Evolutionary conservation across 305 asterid genomes (phyloP).

Genomic region (Rubia peregrina): DNA sequence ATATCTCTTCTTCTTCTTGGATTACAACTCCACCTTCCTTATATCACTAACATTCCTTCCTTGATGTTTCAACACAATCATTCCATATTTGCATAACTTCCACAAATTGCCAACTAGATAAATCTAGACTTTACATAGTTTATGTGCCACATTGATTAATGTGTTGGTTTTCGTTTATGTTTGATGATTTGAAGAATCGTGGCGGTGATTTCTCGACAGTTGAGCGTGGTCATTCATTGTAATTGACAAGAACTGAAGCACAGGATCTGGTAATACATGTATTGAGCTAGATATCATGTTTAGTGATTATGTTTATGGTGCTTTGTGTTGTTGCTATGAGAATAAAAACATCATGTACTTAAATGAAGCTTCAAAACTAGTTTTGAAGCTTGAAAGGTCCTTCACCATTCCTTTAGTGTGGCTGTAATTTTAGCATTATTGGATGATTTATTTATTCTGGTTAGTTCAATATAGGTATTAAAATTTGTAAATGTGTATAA

Average conservation of each 20-base stretch:
- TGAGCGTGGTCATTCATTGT: background rate
- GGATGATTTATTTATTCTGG: background rate
- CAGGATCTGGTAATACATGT: background rate
- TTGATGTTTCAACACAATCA: too few relatives aligned
- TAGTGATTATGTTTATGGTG: background rate
- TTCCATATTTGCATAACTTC: too few relatives aligned
- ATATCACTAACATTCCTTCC: too few relatives aligned
- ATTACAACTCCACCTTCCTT: too few relatives aligned
- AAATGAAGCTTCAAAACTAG: background rate
- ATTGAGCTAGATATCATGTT: background rate
- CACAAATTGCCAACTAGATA: too few relatives aligned
- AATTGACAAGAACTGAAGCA: background rate
- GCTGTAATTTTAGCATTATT: background rate
- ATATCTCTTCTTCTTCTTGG: too few relatives aligned
- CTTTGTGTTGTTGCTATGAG: background rate
- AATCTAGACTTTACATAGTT: too few relatives aligned
- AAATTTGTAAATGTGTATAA: background rate
- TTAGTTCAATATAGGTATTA: background rate
- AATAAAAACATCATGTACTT: background rate
- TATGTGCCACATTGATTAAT: too few relatives aligned
- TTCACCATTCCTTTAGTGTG: background rate
- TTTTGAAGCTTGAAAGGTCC: background rate
- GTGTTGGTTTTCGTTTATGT: too few relatives aligned
- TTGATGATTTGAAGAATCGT: too few relatives aligned
- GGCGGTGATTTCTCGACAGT: background rate